Conservation (phyloP, 2,329 filamentous ascomycete genomes). For the Diplodia scrobiculata region DNA sequence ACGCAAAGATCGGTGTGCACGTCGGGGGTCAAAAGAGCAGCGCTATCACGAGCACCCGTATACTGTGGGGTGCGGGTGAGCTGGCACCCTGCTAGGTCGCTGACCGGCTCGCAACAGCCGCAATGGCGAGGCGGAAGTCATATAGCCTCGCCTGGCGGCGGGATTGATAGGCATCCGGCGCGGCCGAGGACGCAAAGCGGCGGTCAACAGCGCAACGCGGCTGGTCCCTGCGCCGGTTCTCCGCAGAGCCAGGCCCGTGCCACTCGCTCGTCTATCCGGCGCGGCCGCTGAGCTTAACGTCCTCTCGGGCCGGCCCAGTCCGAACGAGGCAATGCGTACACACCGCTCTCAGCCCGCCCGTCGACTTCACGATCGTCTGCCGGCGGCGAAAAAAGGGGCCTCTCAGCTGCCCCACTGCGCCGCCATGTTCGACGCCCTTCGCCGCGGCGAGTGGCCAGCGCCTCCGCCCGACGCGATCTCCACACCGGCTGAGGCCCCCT, state of each 20-base stretch:
- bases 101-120: slow-evolving; percentile 11
- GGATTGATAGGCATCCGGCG: slow-evolving; percentile 14
- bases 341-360: slow-evolving; percentile 22
- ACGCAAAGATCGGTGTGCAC: slow-evolving; percentile 7
- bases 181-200: slow-evolving; percentile 19
- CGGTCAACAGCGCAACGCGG: slow-evolving; percentile 9
- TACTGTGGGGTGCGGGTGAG: slow-evolving; percentile 21
- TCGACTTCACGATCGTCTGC: slow-evolving; percentile 16
- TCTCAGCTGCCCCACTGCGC: slow-evolving; percentile 10
- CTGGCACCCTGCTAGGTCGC: slow-evolving; percentile 10
- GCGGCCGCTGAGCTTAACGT: slow-evolving; percentile 17
- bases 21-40: background rate
- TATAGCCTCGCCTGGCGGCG: slow-evolving; percentile 4
- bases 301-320: slow-evolving; percentile 22
- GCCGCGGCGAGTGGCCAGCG: slow-evolving; percentile 14
- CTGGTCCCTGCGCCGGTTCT: slow-evolving; percentile 19
- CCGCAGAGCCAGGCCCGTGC: slow-evolving; percentile 1
- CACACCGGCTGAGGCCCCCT: slow-evolving; percentile 23
- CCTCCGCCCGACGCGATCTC: slow-evolving; percentile 22
- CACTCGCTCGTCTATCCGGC: slow-evolving; percentile 13
- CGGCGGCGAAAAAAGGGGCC: slow-evolving; percentile 4
- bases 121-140: slow-evolving; percentile 8
- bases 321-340: slow-evolving; percentile 21
- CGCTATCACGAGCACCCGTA: slow-evolving; percentile 17
- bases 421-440: slow-evolving; percentile 22